phyloP scores from a whole-genome alignment of 2,329 filamentous ascomycete species.

The Spiromastix sp. region DNA sequence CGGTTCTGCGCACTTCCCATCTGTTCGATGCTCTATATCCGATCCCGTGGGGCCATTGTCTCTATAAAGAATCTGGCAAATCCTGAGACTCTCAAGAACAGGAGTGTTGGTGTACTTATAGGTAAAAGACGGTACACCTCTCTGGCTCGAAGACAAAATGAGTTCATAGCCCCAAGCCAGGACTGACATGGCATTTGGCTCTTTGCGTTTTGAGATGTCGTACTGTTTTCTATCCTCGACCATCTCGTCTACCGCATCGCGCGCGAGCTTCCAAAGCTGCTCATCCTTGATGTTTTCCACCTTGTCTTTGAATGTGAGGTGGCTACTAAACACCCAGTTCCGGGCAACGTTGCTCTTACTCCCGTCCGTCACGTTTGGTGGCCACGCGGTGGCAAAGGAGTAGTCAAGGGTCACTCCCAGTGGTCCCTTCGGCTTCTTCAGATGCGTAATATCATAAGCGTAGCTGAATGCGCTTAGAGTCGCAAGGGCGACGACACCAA shows the following conservation, averaged over 20 bases:
- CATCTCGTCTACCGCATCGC: conserved; percentile 6
- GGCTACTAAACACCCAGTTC: not conserved
- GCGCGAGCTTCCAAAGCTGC: conserved; percentile 9
- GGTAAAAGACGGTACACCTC: not conserved
- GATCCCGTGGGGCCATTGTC: too few relatives aligned
- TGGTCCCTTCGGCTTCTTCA: not conserved
- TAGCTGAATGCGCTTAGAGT: not conserved
- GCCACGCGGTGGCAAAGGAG: not conserved
- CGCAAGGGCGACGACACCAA: not conserved
- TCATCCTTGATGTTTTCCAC: conserved; percentile 1
- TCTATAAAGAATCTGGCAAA: not conserved
- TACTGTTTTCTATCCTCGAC: not conserved
- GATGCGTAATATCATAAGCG: not conserved
- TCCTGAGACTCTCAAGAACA: not conserved
- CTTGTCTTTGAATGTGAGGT: not conserved
- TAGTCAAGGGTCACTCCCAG: not conserved
- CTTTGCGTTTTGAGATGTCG: not conserved
- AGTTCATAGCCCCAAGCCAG: conserved; percentile 7
- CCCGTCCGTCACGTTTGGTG: too few relatives aligned
- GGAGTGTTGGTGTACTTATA: too few relatives aligned
- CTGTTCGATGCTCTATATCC: not conserved
- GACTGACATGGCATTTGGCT: conserved; percentile 6
- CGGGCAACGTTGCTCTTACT: not conserved
- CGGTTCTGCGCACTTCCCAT: not conserved
- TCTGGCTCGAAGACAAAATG: conserved; percentile 6